These are phyloP conservation scores for Dacryopinax primogenitus DNA, from an alignment of 768 basidiomycete genomes.

Conservation along the genomic window DNA sequence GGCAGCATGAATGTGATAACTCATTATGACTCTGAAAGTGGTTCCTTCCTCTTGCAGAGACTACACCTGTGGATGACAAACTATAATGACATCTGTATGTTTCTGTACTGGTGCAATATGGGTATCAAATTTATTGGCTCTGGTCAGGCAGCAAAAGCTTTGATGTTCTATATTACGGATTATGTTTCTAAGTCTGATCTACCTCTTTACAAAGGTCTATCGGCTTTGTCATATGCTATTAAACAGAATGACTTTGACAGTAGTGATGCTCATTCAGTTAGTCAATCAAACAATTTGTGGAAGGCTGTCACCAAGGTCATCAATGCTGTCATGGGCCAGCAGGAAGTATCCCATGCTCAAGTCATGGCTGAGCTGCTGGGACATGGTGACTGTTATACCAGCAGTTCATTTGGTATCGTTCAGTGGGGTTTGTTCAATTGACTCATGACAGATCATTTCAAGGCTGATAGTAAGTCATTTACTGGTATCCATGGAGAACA, in stretches of 20 bases:
- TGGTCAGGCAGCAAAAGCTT: conserved; percentile 32
- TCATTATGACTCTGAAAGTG: neutral
- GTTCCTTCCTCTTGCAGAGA: conserved; percentile 22
- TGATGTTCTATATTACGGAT: conserved; percentile 38
- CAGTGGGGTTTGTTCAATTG: conserved; percentile 30
- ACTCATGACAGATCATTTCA: conserved; percentile 18
- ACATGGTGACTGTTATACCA: conserved; percentile 30
- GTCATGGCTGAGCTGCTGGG: conserved; percentile 29
- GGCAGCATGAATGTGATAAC: neutral
- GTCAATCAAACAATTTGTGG: conserved; percentile 27
- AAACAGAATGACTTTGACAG: conserved; percentile 21
- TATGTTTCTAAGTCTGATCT: conserved; percentile 37
- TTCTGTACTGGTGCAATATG: conserved; percentile 33
- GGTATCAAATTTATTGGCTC: conserved; percentile 38
- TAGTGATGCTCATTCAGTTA: conserved; percentile 17
- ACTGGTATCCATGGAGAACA: neutral
- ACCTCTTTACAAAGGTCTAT: neutral
- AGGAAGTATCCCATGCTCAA: conserved; percentile 33
- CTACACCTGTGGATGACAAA: conserved; percentile 35
- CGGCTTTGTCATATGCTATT: neutral
- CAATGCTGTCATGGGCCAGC: conserved; percentile 28
- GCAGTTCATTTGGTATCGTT: conserved; percentile 26
- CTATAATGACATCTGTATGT: conserved; percentile 32
- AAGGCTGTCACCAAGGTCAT: conserved; percentile 25
- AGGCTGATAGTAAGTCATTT: neutral